Percentiles rank a stretch among this genome's conserved stretches.
phyloP scores from a whole-genome alignment of 441 rosid species.

The Populus trichocarpa region DNA sequence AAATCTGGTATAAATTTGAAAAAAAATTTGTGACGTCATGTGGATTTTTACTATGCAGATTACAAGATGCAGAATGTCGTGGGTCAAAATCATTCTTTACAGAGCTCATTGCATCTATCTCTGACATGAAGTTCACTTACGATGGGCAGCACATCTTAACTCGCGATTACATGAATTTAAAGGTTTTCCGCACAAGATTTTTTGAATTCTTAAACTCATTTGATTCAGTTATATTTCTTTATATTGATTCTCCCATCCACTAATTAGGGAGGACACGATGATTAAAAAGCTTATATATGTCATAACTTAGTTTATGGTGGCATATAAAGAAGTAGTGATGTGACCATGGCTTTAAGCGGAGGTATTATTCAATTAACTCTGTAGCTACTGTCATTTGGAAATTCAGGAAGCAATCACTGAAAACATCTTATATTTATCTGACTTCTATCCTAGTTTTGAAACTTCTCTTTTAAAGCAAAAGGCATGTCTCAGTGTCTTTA shows the following conservation, averaged over 20 bases:
- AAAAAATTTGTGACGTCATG: conserved; percentile 17
- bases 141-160: conserved; percentile 60
- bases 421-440: background rate
- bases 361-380: background rate
- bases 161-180: conserved; percentile 67
- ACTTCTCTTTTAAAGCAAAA: background rate
- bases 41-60: conserved; percentile 37
- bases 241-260: conserved; percentile 6
- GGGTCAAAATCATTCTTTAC: conserved; percentile 62
- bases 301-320: background rate
- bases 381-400: background rate
- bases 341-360: background rate
- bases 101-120: conserved; percentile 61
- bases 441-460: background rate
- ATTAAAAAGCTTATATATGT: background rate
- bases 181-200: conserved; percentile 35
- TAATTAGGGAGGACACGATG: background rate
- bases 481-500: background rate
- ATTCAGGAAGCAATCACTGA: background rate
- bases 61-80: conserved; percentile 47
- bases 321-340: background rate
- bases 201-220: background rate
- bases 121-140: conserved; percentile 60
- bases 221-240: background rate
- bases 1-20: background rate